Conservation (phyloP, 2,329 filamentous ascomycete species). For the Trichoderma cornu-damae region DNA sequence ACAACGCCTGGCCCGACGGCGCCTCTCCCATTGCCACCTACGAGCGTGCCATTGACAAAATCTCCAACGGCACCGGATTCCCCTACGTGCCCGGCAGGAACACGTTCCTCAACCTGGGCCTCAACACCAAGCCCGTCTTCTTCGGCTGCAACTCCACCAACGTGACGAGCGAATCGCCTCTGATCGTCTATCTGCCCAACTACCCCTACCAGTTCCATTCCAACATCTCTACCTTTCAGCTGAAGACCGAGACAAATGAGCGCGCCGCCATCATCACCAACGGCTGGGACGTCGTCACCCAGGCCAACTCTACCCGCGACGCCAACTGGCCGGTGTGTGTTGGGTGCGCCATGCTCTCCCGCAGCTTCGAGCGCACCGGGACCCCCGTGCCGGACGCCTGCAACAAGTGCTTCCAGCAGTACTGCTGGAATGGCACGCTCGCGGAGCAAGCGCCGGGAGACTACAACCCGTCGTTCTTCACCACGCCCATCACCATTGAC, state of each 20-base stretch:
- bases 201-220: slow-evolving; percentile 69
- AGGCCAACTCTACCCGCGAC: slow-evolving; percentile 73
- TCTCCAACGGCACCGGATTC: slow-evolving; percentile 52
- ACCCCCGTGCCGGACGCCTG: slow-evolving; percentile 68
- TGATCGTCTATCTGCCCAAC: slow-evolving; percentile 79
- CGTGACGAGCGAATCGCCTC: slow-evolving; percentile 51
- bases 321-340: slow-evolving; percentile 75
- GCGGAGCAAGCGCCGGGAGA: slow-evolving; percentile 32
- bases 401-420: slow-evolving; percentile 66
- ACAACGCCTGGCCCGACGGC: slow-evolving; percentile 55
- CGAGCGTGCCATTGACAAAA: slow-evolving; percentile 44
- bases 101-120: slow-evolving; percentile 52
- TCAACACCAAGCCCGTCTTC: slow-evolving; percentile 57
- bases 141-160: slow-evolving; percentile 58
- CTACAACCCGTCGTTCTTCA: slow-evolving; percentile 29
- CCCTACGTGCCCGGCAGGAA: slow-evolving; percentile 51
- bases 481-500: slow-evolving; percentile 24
- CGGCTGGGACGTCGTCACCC: slow-evolving; percentile 77
- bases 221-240: slow-evolving; percentile 75
- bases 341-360: slow-evolving; percentile 76
- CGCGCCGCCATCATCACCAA: slow-evolving; percentile 81
- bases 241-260: slow-evolving; percentile 56
- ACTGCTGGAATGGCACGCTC: slow-evolving; percentile 89
- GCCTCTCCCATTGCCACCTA: slow-evolving; percentile 55
- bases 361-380: slow-evolving; percentile 67